Base-by-base conservation (phyloP, 208 protist genomes). In the Acanthamoeba polyphaga region DNA sequence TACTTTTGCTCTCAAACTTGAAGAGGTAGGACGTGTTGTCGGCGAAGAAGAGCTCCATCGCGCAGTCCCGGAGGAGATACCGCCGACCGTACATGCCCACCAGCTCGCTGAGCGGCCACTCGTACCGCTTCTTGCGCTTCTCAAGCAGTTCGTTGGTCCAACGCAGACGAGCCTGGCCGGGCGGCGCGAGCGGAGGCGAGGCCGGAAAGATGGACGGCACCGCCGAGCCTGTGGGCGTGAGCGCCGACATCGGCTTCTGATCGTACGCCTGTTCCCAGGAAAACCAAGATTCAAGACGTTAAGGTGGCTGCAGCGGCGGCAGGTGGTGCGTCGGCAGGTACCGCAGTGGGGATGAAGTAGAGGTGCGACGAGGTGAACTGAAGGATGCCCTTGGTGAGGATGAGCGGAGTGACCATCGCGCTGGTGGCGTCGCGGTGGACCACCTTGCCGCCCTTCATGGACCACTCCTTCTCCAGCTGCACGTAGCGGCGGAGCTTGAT, bases 41-140 rank as follows among this genome's bases (percentile, higher is more conserved):
- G 13, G 95, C 95, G 53, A 99, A 97, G 97, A 98, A 99, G 38
- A 99, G 66, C 96, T 99, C 98, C 62, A 99, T 90, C 29, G 97
- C 98, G 70, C 96, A 98, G 72, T 98, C 97, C 38, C 96, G 95
- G 0, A 93, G 66, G n/a, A 93, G 66, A 51, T 93, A 78, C n/a
- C 89, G 60, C 49, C 68, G 32, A 15, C 64, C 89, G 53, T 93
- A 93, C 58, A 93, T 93, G 24, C 89, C 89, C 24, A 93, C 64
- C 34, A 93, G 60, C 27, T 93, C 66, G 64, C 64, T 27, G n/a
- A 93, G 53, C n/a, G 89, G 24, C 89, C 89, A 93, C 53, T 93
- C 66, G 53, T 78, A 78, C 84, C 84, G 6, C 43, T 91, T 91
- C 60, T 91, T 91, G 9, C 84, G 51, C 60, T 91, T 91, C 84